These are phyloP conservation scores for Candida orba DNA, from an alignment of 805 yeast genomes.

Conservation along the genomic window DNA sequence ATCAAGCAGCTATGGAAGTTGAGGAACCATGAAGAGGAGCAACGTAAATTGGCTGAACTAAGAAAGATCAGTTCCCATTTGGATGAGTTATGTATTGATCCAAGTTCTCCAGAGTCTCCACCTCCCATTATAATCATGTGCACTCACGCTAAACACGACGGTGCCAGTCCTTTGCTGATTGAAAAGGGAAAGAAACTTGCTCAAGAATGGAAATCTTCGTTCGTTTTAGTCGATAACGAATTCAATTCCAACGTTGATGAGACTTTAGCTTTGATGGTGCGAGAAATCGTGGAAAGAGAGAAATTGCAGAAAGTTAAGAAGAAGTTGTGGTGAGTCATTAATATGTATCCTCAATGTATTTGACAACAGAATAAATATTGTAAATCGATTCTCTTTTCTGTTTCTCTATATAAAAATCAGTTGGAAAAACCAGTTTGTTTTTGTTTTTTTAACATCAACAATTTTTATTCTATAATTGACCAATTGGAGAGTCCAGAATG, in stretches of 20 bases:
- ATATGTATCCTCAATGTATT: too few relatives aligned
- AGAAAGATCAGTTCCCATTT: conserved; percentile 25
- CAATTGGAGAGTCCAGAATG: background rate
- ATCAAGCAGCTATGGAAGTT: conserved; percentile 53
- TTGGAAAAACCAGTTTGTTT: too few relatives aligned
- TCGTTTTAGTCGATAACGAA: conserved; percentile 52
- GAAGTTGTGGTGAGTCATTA: background rate
- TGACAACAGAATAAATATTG: too few relatives aligned
- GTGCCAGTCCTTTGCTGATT: conserved; percentile 54
- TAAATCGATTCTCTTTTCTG: too few relatives aligned
- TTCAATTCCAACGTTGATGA: conserved; percentile 47
- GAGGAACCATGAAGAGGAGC: conserved; percentile 23
- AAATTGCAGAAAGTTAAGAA: conserved; percentile 21
- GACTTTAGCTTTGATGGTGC: conserved; percentile 45
- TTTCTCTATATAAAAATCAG: too few relatives aligned
- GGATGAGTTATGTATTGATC: conserved; percentile 28
- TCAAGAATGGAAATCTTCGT: conserved; percentile 55
- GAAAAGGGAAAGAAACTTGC: conserved; percentile 54
- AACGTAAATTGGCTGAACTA: conserved; percentile 24
- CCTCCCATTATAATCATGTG: conserved; percentile 69
- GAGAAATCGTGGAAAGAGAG: conserved; percentile 50
- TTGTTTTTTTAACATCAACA: too few relatives aligned
- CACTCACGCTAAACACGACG: conserved; percentile 50
- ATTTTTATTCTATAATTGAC: too few relatives aligned
- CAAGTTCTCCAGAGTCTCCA: conserved; percentile 33